phyloP scores from a whole-genome alignment of 1,284 basidiomycete species.

The Cutaneotrichosporon cyanovorans region DNA sequence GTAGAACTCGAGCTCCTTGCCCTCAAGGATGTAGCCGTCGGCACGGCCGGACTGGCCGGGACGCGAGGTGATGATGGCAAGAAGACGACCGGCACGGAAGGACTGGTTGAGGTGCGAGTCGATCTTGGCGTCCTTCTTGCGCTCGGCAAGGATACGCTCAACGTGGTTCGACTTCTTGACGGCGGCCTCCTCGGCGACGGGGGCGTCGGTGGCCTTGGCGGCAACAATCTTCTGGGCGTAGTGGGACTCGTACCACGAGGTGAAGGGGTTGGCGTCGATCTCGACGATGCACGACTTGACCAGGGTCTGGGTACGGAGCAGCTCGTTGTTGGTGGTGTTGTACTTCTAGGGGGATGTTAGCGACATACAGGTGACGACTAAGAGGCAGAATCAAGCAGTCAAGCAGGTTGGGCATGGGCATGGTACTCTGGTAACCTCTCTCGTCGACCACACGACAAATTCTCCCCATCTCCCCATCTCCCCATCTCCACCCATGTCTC shows the following conservation, averaged over 20 bases:
- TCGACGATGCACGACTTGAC: slow-evolving; percentile 93
- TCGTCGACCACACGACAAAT: background rate
- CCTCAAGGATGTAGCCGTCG: slow-evolving; percentile 93
- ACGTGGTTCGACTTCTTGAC: slow-evolving; percentile 83
- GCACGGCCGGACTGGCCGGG: slow-evolving; percentile 89
- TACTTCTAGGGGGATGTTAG: slow-evolving; percentile 58
- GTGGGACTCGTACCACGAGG: slow-evolving; percentile 96
- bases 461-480: background rate
- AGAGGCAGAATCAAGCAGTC: background rate
- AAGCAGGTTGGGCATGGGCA: no score
- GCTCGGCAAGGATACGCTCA: slow-evolving; percentile 73
- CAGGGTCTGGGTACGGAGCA: slow-evolving; percentile 95
- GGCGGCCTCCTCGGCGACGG: slow-evolving; percentile 48
- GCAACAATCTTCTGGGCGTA: slow-evolving; percentile 85
- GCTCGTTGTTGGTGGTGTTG: slow-evolving; percentile 97
- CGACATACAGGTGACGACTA: background rate
- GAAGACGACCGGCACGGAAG: slow-evolving; percentile 51
- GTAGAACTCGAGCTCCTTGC: slow-evolving; percentile 96
- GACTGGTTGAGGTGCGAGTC: slow-evolving; percentile 69
- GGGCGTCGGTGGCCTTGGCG: slow-evolving; percentile 53
- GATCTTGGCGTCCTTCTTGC: slow-evolving; percentile 87
- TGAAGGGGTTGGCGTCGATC: slow-evolving; percentile 92
- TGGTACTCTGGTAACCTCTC: no score
- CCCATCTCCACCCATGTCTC: background rate
- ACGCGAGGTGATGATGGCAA: slow-evolving; percentile 78